Conservation (phyloP, 805 yeast genomes). For the Candida yuanshanica region DNA sequence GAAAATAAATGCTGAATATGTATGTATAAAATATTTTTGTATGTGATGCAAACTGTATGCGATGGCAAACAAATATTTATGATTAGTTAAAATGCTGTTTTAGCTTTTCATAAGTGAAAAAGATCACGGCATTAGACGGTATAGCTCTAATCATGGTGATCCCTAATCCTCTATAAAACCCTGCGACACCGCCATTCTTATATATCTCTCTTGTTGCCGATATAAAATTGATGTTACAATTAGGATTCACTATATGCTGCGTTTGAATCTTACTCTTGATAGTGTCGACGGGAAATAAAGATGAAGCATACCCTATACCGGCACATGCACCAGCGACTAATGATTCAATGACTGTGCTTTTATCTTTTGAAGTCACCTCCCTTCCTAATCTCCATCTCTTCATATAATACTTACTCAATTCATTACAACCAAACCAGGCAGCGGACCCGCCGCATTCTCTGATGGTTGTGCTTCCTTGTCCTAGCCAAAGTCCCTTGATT, state of each 20-base stretch:
- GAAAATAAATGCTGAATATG: neutral
- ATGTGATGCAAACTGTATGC: too few species aligned
- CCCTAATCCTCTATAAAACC: constrained; percentile 80
- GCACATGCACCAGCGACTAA: constrained; percentile 81
- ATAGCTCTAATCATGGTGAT: constrained; percentile 76
- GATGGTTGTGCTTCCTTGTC: constrained; percentile 73
- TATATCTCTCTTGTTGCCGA: constrained; percentile 37
- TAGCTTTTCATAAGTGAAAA: constrained; percentile 67
- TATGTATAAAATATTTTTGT: neutral
- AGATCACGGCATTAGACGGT: constrained; percentile 87
- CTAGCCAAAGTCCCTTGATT: constrained; percentile 75
- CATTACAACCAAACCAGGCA: constrained; percentile 92
- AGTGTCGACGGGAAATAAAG: constrained; percentile 87
- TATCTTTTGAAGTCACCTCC: constrained; percentile 13
- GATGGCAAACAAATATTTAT: too few species aligned
- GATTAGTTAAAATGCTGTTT: constrained; percentile 28
- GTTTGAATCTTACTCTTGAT: constrained; percentile 85
- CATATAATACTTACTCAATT: constrained; percentile 39
- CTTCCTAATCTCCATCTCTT: constrained; percentile 28
- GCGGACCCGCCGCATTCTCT: constrained; percentile 90
- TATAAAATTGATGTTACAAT: constrained; percentile 26
- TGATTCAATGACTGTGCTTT: constrained; percentile 44
- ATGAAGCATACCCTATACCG: constrained; percentile 74
- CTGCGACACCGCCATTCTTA: constrained; percentile 53
- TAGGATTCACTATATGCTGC: constrained; percentile 29